These are phyloP conservation scores for Populus simonii DNA, from an alignment of 345 rosid species.

Conservation along the genomic window DNA sequence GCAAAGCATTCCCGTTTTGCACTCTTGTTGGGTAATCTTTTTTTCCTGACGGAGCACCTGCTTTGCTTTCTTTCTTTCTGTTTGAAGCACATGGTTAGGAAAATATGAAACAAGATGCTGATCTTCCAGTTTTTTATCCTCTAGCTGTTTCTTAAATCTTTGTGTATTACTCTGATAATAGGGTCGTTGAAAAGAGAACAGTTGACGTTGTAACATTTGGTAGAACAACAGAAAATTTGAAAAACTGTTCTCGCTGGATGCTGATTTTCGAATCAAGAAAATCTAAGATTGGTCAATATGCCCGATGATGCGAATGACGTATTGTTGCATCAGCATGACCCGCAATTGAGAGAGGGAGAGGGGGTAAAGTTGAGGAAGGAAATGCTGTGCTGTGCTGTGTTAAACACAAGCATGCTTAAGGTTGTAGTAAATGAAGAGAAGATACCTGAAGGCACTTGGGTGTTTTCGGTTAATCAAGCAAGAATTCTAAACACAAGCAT, in stretches of 20 bases:
- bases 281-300: not conserved
- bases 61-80: not conserved
- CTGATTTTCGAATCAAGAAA: not conserved
- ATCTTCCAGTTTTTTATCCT: not conserved
- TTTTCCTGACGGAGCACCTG: not conserved
- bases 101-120: not conserved
- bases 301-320: not conserved
- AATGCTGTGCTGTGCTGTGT: too few species aligned
- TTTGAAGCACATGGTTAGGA: not conserved
- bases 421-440: too few species aligned
- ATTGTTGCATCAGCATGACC: not conserved
- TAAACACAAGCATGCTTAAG: too few species aligned
- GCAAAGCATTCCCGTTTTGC: conserved; percentile 18
- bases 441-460: too few species aligned
- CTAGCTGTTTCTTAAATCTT: not conserved
- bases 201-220: not conserved
- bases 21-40: conserved; percentile 15
- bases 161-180: not conserved
- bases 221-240: not conserved
- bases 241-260: too few species aligned
- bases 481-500: too few species aligned
- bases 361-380: too few species aligned
- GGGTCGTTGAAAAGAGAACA: not conserved
- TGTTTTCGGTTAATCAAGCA: too few species aligned
- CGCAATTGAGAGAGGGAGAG: not conserved